Evolutionary conservation across 2,329 filamentous ascomycete species (phyloP), one percentile per base, ranked within the genome.

Genomic region (Aspergillus ruber): DNA sequence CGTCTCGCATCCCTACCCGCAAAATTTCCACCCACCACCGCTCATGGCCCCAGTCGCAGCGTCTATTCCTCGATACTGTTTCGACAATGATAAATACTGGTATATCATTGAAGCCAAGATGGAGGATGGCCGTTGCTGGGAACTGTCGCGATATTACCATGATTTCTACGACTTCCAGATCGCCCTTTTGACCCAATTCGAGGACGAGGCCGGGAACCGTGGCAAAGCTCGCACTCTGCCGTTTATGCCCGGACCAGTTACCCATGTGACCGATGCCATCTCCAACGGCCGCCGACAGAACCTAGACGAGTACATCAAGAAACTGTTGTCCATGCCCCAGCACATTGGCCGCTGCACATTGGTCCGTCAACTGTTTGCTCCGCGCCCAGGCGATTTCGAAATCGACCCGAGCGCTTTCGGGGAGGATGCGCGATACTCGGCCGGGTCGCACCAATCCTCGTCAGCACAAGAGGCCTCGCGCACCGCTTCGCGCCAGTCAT

Each of bases 121-220:
- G 68, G 89, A 95, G 62, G 90, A 97, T 64, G 90, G 90, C 42
- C 81, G 88, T 42, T 85, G 88, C 63, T 97, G 90, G 90, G 90
- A 96, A 65, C 74, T 98, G 43, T 91, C 89, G 35, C 83, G 93
- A 53, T 93, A 95, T 63, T 98, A 98, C 63, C 90, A 97, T 67
- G 93, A 97, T 72, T 98, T 98, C 65, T 98, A 97, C 71, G 93
- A 97, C 68, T 91, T 97, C 67, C 93, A 98, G 67, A 97, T 97
- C 63, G 88, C 90, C 27, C 82, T 98, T 7, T 81, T 98, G 43
- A 91, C 90, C 40, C 88, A 81, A 41, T 97, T 96, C 62, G 91
- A 93, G 18, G 83, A 87, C 32, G 93, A 97, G 69, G 91, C 93
- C 33, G 93, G 93, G 46, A 93, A 94, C 62, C 86, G 84, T 15